Conservation (phyloP, 1,284 basidiomycete species). For the Austroboletus novae-zelandiae region DNA sequence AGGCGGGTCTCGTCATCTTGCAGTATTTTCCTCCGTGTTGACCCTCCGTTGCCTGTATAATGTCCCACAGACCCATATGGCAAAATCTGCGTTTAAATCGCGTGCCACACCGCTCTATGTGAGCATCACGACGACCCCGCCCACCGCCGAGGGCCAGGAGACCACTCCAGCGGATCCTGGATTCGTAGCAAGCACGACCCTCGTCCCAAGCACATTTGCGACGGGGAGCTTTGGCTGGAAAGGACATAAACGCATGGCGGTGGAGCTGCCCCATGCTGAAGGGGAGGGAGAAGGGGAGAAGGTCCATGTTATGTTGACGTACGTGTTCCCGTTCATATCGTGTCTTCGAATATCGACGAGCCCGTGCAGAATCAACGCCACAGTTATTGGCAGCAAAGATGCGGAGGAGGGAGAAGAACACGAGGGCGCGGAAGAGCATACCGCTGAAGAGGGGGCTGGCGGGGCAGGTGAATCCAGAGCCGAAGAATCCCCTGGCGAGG, state of each 20-base stretch:
- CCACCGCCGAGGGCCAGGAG: slow-evolving; percentile 43
- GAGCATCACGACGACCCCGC: slow-evolving; percentile 66
- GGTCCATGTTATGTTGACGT: slow-evolving; percentile 76
- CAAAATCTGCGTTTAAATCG: slow-evolving; percentile 55
- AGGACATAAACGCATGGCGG: slow-evolving; percentile 61
- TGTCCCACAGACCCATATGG: slow-evolving; percentile 40
- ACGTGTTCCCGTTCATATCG: slow-evolving; percentile 30
- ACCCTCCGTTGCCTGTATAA: neutral
- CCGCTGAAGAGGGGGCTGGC: slow-evolving; percentile 13
- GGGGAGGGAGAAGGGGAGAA: slow-evolving; percentile 53
- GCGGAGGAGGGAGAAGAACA: slow-evolving; percentile 38
- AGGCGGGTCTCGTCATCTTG: slow-evolving; percentile 17
- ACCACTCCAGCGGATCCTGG: slow-evolving; percentile 51
- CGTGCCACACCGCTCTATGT: slow-evolving; percentile 67
- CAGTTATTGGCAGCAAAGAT: slow-evolving; percentile 71
- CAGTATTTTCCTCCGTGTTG: neutral
- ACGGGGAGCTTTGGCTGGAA: slow-evolving; percentile 84
- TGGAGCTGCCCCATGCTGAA: slow-evolving; percentile 57
- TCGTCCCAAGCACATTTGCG: slow-evolving; percentile 57
- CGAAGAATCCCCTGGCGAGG: slow-evolving; percentile 6
- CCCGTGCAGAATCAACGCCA: slow-evolving; percentile 64
- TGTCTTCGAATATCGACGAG: slow-evolving; percentile 4
- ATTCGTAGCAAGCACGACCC: slow-evolving; percentile 54
- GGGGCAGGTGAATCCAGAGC: slow-evolving; percentile 17
- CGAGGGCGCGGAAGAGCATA: slow-evolving; percentile 22